Conservation (phyloP, 2,329 filamentous ascomycete genomes). For the Trichoderma atroviride region DNA sequence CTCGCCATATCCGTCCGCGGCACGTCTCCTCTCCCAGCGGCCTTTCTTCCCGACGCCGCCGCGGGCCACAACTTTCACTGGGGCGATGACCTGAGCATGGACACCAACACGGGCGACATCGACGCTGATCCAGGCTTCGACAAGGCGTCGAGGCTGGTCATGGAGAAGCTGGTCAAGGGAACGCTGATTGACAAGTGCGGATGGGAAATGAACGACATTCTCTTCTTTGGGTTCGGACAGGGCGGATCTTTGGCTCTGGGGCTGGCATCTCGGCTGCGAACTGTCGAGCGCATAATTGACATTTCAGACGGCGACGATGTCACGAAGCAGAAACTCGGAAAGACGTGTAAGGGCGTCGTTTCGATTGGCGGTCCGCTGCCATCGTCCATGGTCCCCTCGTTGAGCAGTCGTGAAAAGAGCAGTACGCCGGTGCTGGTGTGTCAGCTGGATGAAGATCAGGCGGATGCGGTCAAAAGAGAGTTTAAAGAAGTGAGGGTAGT, state of each 20-base stretch:
- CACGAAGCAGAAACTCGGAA: conserved; percentile 26
- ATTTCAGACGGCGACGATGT: conserved; percentile 30
- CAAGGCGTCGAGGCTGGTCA: conserved; percentile 50
- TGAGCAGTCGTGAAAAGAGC: conserved; percentile 54
- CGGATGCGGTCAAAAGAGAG: conserved; percentile 64
- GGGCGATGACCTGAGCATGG: conserved; percentile 66
- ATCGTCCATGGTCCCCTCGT: conserved; percentile 51
- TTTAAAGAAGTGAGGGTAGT: conserved; percentile 70
- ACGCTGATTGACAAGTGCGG: conserved; percentile 59
- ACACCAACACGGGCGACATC: conserved; percentile 53
- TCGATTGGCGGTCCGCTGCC: conserved; percentile 65
- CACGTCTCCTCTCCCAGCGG: conserved; percentile 67
- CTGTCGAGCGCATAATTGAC: conserved; percentile 41
- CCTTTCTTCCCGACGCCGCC: conserved; percentile 51
- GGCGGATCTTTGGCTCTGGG: conserved; percentile 65
- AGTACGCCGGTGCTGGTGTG: conserved; percentile 65
- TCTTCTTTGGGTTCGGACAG: conserved; percentile 69
- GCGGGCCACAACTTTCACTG: conserved; percentile 57
- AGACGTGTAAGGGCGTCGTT: conserved; percentile 58
- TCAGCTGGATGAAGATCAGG: conserved; percentile 63
- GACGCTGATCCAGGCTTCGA: conserved; percentile 65
- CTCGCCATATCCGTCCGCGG: conserved; percentile 74
- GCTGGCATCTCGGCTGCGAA: conserved; percentile 51
- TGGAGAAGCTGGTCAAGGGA: conserved; percentile 53
- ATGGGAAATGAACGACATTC: conserved; percentile 61